Evolutionary conservation across 257 asterid species (phyloP).

Genomic region (Scutellaria baicalensis): DNA sequence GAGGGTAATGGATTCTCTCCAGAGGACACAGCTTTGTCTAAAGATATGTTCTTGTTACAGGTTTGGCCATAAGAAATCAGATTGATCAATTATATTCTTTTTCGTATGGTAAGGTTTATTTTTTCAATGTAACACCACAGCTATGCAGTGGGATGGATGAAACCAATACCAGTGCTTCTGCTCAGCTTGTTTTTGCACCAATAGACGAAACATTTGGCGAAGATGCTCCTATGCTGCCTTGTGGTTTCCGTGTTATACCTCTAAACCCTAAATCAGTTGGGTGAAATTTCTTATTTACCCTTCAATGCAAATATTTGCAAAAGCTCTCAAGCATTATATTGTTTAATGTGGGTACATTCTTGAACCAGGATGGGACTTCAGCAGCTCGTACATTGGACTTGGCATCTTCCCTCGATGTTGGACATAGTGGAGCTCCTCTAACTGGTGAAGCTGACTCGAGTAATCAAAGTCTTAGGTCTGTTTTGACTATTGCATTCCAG

Average conservation of each 20-base stretch:
- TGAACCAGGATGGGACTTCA: slow-evolving; percentile 48
- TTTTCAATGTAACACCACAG: slow-evolving; percentile 26
- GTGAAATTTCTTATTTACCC: slow-evolving; percentile 10
- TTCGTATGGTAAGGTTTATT: neutral
- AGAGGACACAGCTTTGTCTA: slow-evolving; percentile 60
- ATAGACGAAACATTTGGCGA: slow-evolving; percentile 79
- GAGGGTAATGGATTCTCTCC: slow-evolving; percentile 74
- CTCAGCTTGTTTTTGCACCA: slow-evolving; percentile 86
- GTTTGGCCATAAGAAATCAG: slow-evolving; percentile 18
- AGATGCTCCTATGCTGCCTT: slow-evolving; percentile 68
- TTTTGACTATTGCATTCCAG: slow-evolving; percentile 78
- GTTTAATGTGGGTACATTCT: neutral
- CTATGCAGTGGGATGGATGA: slow-evolving; percentile 79
- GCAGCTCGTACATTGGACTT: slow-evolving; percentile 63
- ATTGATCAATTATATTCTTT: neutral
- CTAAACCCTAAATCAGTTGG: slow-evolving; percentile 66
- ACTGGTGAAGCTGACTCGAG: slow-evolving; percentile 40
- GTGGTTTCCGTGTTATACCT: slow-evolving; percentile 77
- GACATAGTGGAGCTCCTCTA: slow-evolving; percentile 40
- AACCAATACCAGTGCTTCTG: slow-evolving; percentile 53
- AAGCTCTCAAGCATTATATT: neutral
- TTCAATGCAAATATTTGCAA: neutral
- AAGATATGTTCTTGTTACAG: slow-evolving; percentile 84
- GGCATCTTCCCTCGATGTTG: slow-evolving; percentile 60
- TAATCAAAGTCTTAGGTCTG: slow-evolving; percentile 50